A percentile compares a stretch with the other conserved stretches of the same genome.
Conservation (phyloP, 2,329 filamentous ascomycete species). For the Diaporthe sp. region DNA sequence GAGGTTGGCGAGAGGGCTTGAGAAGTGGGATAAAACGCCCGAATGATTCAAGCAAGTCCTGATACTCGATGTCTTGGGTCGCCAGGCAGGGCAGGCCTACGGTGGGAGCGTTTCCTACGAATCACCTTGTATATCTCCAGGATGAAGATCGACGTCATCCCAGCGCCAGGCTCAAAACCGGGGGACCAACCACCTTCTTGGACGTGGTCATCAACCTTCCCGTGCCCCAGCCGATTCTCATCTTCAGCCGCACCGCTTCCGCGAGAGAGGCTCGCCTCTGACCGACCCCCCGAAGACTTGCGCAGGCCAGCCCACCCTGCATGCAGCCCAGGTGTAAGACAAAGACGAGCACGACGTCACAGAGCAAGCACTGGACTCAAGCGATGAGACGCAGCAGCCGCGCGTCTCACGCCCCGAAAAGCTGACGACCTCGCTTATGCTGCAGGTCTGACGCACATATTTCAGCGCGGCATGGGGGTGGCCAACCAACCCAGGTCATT, state of each 20-base stretch:
- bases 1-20: too few species aligned
- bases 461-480: constrained; percentile 14
- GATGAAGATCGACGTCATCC: background rate
- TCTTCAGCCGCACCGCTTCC: background rate
- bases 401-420: constrained; percentile 12
- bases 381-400: constrained; percentile 26
- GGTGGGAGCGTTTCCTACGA: background rate
- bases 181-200: background rate
- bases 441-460: constrained; percentile 14
- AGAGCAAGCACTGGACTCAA: background rate
- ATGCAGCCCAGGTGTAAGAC: background rate
- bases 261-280: background rate
- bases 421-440: constrained; percentile 28
- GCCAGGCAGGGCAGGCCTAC: background rate
- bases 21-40: background rate
- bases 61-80: background rate
- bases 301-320: background rate
- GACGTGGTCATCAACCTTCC: background rate
- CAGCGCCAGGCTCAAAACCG: background rate
- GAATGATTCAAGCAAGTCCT: background rate
- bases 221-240: background rate
- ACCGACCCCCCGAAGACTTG: background rate
- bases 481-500: constrained; percentile 3
- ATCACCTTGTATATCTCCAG: background rate
- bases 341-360: constrained; percentile 18